Percentiles rank a stretch among this genome's conserved stretches.
Evolutionary conservation across 2,329 filamentous ascomycete genomes (phyloP).

Genomic region (Coniochaeta sp.): DNA sequence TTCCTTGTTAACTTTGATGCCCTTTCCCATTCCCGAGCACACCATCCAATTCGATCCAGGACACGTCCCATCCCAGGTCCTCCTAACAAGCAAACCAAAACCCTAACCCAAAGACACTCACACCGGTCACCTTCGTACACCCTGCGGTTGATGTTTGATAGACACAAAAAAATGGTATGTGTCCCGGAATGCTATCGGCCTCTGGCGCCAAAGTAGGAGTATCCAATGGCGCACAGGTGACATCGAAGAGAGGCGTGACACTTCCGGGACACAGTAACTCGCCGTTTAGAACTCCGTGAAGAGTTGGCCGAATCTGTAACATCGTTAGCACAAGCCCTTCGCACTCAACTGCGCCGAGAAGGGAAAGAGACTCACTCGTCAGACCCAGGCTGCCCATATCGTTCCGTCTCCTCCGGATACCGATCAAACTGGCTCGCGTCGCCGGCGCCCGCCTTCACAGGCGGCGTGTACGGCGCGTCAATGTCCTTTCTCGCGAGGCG

Average conservation of each 20-base stretch:
- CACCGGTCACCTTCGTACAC: too few species aligned
- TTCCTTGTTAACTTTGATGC: too few species aligned
- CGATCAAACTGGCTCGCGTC: slow-evolving; percentile 97
- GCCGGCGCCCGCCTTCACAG: slow-evolving; percentile 85
- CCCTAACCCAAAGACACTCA: not conserved
- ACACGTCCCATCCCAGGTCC: not conserved
- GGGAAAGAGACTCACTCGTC: slow-evolving; percentile 69
- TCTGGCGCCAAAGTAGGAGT: too few species aligned
- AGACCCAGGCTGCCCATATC: slow-evolving; percentile 70
- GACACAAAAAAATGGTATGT: too few species aligned
- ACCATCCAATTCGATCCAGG: not conserved
- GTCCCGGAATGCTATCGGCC: too few species aligned
- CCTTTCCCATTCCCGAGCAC: not conserved
- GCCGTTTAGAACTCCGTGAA: slow-evolving; percentile 63
- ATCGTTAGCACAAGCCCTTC: not conserved
- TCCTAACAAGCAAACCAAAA: not conserved
- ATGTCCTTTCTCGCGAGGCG: slow-evolving; percentile 91
- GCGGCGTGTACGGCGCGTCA: slow-evolving; percentile 94
- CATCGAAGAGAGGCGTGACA: not conserved
- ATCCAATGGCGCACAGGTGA: too few species aligned
- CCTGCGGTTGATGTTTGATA: too few species aligned
- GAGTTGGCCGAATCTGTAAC: slow-evolving; percentile 60
- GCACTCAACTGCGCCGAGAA: not conserved
- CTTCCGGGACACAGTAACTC: not conserved
- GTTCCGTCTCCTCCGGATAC: slow-evolving; percentile 94